Evolutionary conservation across 2,329 filamentous ascomycete genomes (phyloP).

Genomic region (Aureobasidium sp.): DNA sequence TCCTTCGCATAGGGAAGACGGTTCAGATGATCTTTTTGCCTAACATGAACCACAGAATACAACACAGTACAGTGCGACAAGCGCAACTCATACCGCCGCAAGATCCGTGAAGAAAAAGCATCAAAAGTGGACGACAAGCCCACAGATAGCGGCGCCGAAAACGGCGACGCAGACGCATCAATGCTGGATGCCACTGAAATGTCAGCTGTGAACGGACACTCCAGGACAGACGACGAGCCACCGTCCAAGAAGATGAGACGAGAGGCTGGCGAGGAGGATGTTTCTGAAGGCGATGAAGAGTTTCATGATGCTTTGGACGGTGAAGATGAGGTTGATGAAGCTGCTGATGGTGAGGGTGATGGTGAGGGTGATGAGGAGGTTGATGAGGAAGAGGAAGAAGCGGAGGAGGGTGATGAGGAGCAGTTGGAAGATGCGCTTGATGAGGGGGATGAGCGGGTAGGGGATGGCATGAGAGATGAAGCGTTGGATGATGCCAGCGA

Average conservation of each 20-base stretch:
- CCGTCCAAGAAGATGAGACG: conserved; percentile 46
- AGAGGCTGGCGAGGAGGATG: conserved; percentile 31
- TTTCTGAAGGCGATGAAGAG: conserved; percentile 37
- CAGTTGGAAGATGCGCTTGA: conserved; percentile 30
- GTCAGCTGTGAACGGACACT: conserved; percentile 28
- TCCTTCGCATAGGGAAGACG: too few species aligned
- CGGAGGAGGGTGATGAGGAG: conserved; percentile 46
- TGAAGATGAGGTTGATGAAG: conserved; percentile 43
- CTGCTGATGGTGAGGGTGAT: conserved; percentile 48
- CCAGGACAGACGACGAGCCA: conserved; percentile 38
- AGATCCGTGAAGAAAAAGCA: conserved; percentile 58
- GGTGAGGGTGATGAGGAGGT: conserved; percentile 50
- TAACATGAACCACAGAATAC: conserved; percentile 48
- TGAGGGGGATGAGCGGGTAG: conserved; percentile 61
- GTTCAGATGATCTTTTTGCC: too few species aligned
- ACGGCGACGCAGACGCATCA: conserved; percentile 20
- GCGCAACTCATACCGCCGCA: conserved; percentile 64
- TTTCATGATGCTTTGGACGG: conserved; percentile 41
- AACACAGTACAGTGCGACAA: conserved; percentile 67
- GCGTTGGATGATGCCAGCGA: conserved; percentile 29
- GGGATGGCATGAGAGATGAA: conserved; percentile 35
- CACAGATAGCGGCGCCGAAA: conserved; percentile 43
- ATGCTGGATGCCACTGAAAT: conserved; percentile 19
- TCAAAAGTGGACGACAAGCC: conserved; percentile 42
- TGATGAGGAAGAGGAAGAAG: conserved; percentile 41